Base-by-base conservation (phyloP, 768 basidiomycete species). In the Suillus subalutaceus region DNA sequence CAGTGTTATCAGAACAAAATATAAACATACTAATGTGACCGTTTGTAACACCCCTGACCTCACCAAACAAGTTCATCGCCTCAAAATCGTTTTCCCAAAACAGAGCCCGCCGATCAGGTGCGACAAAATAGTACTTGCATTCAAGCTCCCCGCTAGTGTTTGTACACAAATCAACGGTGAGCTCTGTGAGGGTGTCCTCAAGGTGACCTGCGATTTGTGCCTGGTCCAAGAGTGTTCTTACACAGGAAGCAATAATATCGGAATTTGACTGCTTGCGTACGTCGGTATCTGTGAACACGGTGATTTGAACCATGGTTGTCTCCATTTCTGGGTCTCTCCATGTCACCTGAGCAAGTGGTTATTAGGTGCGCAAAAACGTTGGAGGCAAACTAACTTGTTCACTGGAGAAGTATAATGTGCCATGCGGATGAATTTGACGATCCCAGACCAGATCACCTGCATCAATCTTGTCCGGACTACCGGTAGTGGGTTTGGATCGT, bases 311-410 rank as follows among this genome's bases (percentile, higher is more conserved):
- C 56, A 38, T 38, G n/a, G 13, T 58, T 23, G 56, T 58, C n/a
- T 58, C 56, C 56, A 58, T 58, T 23, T 58, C 37, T 15, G 56
- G 56, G n/a, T 58, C 56, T 58, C 3, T 58, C 56, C 56, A 58
- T 38, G 37, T 58, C 4, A 58, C 37, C 56, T 58, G 37, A 23
- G 56, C n/a, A 23, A 38, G 56, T 58, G 15, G 23, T 38, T 58
- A 58, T 38, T 57, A 57, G 37, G n/a, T 58, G 32, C 6, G 37
- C 13, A 15, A 58, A 58, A 38, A 23, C 12, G n/a, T 35, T 57
- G 35, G 35, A 13, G 56, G 38, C n/a, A 38, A n/a, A 58, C 37
- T 38, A 23, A 58, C 56, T 38, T 38, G 37, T 38, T 58, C 56
- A 4, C 56, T 58, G 35, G 56, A 58, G 37, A 58, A 58, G 56